Evolutionary conservation across 2,329 filamentous ascomycete genomes (phyloP), one percentile per base, ranked within the genome.

Genomic region (Akanthomyces uredinophilus): DNA sequence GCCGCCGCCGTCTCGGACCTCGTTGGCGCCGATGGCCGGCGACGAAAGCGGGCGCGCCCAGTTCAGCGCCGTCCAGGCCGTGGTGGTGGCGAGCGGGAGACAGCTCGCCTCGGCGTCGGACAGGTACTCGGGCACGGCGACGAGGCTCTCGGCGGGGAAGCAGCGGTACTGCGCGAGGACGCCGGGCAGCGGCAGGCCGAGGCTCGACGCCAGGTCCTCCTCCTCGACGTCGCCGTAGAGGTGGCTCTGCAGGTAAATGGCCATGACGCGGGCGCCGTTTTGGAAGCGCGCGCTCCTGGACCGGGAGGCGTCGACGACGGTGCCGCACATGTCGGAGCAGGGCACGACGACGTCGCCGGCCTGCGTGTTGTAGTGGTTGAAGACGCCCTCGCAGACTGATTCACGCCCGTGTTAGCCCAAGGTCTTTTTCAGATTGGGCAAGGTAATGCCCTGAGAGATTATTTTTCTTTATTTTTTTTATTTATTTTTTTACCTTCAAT

Each of bases 261-360:
- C 82, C 61, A 89, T 79, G 44, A 91, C 87, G n/a, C 86, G 83
- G 62, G 89, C 83, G 63, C 87, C 87, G 18, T 76, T 73, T 60
- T 79, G 77, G 76, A 83, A 84, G 39, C 68, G 67, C 5, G 65
- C 51, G 6, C 75, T 74, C 3, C 73, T 70, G 11, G 77, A 74
- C 4, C 11, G 37, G 32, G 46, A 43, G 32, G 46, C 47, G n/a
- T 74, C 76, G 2, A 83, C 75, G 51, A 91, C 77, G 10, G 79
- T 78, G 50, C 88, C 88, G 73, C 86, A 88, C 80, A 88, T 89
- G 72, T 91, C 88, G 24, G 86, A 88, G 72, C 85, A 87, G 1
- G 87, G 87, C 1, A 90, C 84, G 14, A 90, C 68, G 61, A 78
- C 58, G 71, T 65, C 43, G 70, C 73, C 47, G 71, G 66, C 16